These are phyloP conservation scores for Coemansia sp. DNA, from an alignment of 192 early-diverging fungal species.

Conservation along the genomic window DNA sequence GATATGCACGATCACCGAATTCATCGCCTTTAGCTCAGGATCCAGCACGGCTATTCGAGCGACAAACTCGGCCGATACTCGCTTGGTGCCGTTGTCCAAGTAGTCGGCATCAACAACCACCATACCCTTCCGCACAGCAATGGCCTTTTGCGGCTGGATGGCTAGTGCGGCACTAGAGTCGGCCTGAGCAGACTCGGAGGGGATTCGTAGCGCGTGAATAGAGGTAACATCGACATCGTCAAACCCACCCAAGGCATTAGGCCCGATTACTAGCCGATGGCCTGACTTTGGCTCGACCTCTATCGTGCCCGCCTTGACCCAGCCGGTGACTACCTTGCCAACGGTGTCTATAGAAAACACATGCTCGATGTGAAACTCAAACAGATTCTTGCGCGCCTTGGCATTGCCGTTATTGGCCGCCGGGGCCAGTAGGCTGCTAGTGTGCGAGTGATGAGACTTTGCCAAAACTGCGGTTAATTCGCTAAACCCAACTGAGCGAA, in stretches of 20 bases:
- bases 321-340: slow-evolving; percentile 66
- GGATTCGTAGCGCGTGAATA: slow-evolving; percentile 81
- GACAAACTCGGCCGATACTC: slow-evolving; percentile 32
- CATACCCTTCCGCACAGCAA: slow-evolving; percentile 58
- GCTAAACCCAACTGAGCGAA: slow-evolving; percentile 70
- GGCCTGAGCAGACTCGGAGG: slow-evolving; percentile 64
- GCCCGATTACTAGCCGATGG: slow-evolving; percentile 61
- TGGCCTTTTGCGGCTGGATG: slow-evolving; percentile 48
- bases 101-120: slow-evolving; percentile 51
- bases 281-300: slow-evolving; percentile 30
- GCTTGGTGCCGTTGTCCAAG: slow-evolving; percentile 10
- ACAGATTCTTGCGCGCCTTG: slow-evolving; percentile 17
- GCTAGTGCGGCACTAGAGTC: slow-evolving; percentile 81
- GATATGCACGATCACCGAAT: slow-evolving; percentile 42
- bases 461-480: slow-evolving; percentile 73
- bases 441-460: slow-evolving; percentile 53
- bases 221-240: slow-evolving; percentile 68
- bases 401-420: slow-evolving; percentile 22
- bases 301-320: slow-evolving; percentile 59
- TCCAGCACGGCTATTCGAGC: slow-evolving; percentile 33
- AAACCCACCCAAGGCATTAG: slow-evolving; percentile 67
- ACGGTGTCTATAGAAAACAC: slow-evolving; percentile 66
- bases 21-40: slow-evolving; percentile 13
- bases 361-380: slow-evolving; percentile 83
- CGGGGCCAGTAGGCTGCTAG: slow-evolving; percentile 14